A percentile compares a stretch with the other conserved stretches of the same genome.
Evolutionary conservation across 257 asterid genomes (phyloP).

Genomic region (Lavandula angustifolia): DNA sequence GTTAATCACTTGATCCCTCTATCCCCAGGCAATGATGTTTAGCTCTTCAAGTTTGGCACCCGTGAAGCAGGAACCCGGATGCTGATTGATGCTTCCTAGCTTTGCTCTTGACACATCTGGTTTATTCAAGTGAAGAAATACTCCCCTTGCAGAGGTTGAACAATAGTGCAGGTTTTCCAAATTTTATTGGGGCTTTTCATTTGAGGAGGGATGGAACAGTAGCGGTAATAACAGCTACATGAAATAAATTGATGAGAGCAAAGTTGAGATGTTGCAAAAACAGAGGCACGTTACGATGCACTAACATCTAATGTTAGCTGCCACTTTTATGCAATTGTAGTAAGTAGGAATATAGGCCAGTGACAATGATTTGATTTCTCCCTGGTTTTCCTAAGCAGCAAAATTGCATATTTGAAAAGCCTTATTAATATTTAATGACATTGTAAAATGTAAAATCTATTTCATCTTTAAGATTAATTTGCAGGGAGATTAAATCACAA

Average conservation of each 20-base stretch:
- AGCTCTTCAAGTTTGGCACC: slow-evolving; percentile 52
- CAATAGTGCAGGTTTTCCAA: slow-evolving; percentile 9
- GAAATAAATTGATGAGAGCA: slow-evolving; percentile 24
- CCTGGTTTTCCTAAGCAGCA: no score
- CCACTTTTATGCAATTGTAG: neutral
- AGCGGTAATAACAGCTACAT: slow-evolving; percentile 1
- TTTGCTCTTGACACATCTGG: slow-evolving; percentile 33
- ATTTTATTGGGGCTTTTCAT: slow-evolving; percentile 6
- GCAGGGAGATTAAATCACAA: neutral
- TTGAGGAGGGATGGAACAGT: slow-evolving; percentile 36
- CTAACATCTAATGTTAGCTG: slow-evolving; percentile 23
- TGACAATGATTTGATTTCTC: slow-evolving; percentile 18
- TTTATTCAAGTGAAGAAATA: slow-evolving; percentile 40
- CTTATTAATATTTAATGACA: neutral
- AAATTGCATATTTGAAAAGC: neutral
- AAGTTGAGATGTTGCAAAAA: slow-evolving; percentile 8
- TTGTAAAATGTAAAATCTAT: slow-evolving; percentile 9
- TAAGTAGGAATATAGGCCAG: slow-evolving; percentile 18
- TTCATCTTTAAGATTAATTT: neutral
- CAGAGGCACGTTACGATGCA: slow-evolving; percentile 21
- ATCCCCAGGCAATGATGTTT: slow-evolving; percentile 54
- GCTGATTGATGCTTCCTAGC: slow-evolving; percentile 43
- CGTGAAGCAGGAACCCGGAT: slow-evolving; percentile 79
- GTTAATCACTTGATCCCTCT: neutral
- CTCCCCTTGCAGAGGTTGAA: slow-evolving; percentile 42